Base-by-base conservation (phyloP, 768 basidiomycete genomes). In the Leccinum rimulosum region DNA sequence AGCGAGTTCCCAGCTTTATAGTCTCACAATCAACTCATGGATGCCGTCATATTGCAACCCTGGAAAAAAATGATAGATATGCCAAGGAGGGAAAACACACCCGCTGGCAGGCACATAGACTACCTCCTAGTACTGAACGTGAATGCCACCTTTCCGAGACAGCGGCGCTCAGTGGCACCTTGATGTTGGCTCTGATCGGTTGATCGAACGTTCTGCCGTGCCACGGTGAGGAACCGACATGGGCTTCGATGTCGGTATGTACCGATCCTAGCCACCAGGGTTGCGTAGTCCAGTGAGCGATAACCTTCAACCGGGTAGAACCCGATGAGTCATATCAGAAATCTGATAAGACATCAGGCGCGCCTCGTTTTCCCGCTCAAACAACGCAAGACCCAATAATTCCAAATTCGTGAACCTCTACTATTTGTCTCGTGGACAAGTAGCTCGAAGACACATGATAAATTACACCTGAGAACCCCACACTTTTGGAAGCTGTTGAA, bases 371-470 rank as follows among this genome's bases (percentile, higher is more conserved):
- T 45, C 43, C 43, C 43, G 19, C 43, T 4, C 19, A 22, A 45
- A 22, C 43, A 45, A 19, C 19, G 43, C 11, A 22, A 19, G 9
- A n/a, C 3, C n/a, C 40, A 43, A 43, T 43, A 14, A 35, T 12
- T 35, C n/a, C 40, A 43, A n/a, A 8, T 43, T 43, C 9, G n/a
- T 43, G 40, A 2, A 10, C 10, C 25, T 11, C 17, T 30, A 17
- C 27, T 48, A 6, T 6, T 7, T n/a, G 8, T 22, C 49, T 62
- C 95, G 96, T 98, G 10, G 98, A 98, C 75, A 98, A 98, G 73
- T 97, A 99, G 69, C 80, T 98, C 35, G 98, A 99, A 68, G 97
- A 98, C 77, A 99, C 98, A 74, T 22, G 22, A 22, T 82, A 97
- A 43, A 96, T 98, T 9, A 96, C 95, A 2, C 80, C 98, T 51